Base-by-base conservation (phyloP, 176 grass and related monocot species). In the Themeda triandra region DNA sequence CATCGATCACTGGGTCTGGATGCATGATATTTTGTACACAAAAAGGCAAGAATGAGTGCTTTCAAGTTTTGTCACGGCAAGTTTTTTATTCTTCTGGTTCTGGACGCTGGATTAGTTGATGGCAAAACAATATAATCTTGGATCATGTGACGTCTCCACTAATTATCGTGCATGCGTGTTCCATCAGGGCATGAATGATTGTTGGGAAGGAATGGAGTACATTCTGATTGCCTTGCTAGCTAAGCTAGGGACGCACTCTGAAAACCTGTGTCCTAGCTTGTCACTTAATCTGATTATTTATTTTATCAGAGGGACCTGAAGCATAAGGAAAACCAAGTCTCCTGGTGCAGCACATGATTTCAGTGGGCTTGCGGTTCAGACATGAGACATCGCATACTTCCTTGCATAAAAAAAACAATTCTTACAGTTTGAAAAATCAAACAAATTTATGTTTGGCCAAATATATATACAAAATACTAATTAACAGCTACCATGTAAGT, bases 51-150 rank as follows among this genome's bases (percentile, higher is more conserved):
- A 21, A 24, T 66, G 39, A 70, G 81, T 89, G 82, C 59, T 75
- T 45, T 80, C 46, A 31, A 48, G 76, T 89, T 80, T 80, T 80
- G 10, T 62, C 69, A 84, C 69, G 76, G 49, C 82, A 87, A 44
- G 72, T 83, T 82, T 69, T 82, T 64, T 23, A 11, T 49, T 58
- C 18, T 78, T 24, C n/a, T n/a, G n/a, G n/a, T 60, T 6, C 10
- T n/a, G 54, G 3, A 4, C 48, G 9, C 10, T 31, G 46, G n/a
- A 66, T 74, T 73, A 56, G 33, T 32, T 15, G 58, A 49, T 18
- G 58, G 4, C 64, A 41, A 35, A 23, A 23, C 44, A 30, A 13
- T 21, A 23, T 31, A 30, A 13, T 21, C 31, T 21, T 0, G 65
- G 79, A 66, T 66, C 46, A 5, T 35, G n/a, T 37, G 25, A 37